Percentiles rank a stretch among this genome's conserved stretches.
These are phyloP conservation scores for Ceratocystis eucalypticola DNA, from an alignment of 2,329 filamentous ascomycete genomes.

Conservation along the genomic window DNA sequence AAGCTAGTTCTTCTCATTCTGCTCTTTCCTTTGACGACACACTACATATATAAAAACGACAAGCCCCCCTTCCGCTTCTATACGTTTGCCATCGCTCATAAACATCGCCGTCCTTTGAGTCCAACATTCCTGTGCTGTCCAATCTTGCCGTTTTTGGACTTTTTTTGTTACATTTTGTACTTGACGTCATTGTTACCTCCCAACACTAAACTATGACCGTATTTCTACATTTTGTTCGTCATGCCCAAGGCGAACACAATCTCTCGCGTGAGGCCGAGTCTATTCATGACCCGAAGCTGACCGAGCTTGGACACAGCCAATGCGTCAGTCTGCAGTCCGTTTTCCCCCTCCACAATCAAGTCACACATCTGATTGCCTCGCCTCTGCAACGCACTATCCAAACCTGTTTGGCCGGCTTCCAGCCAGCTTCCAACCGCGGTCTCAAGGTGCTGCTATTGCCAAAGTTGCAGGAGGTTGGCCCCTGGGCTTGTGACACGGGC, in stretches of 20 bases:
- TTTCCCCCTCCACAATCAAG: slow-evolving; percentile 51
- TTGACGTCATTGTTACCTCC: not conserved
- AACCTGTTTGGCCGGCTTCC: slow-evolving; percentile 60
- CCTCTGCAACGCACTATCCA: slow-evolving; percentile 70
- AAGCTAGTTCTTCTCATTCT: not conserved
- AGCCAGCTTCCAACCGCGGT: slow-evolving; percentile 31
- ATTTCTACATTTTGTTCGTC: slow-evolving; percentile 55
- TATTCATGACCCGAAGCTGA: slow-evolving; percentile 67
- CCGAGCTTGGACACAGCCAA: slow-evolving; percentile 60
- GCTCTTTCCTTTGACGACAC: too few relatives aligned
- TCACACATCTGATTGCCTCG: slow-evolving; percentile 63
- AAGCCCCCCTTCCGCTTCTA: not conserved
- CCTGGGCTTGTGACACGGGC: slow-evolving; percentile 64
- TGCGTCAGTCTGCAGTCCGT: slow-evolving; percentile 46
- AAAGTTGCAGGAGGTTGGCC: slow-evolving; percentile 64
- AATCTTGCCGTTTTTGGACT: not conserved
- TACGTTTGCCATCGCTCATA: too few relatives aligned
- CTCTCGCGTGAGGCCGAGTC: slow-evolving; percentile 53
- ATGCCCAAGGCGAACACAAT: slow-evolving; percentile 74
- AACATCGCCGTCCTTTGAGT: too few relatives aligned
- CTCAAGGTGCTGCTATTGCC: slow-evolving; percentile 50
- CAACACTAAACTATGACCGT: slow-evolving; percentile 31
- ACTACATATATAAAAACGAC: too few relatives aligned
- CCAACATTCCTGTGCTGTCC: not conserved
- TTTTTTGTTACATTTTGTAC: not conserved